phyloP scores from a whole-genome alignment of 2,329 filamentous ascomycete species.

The Aspergillus tanneri region DNA sequence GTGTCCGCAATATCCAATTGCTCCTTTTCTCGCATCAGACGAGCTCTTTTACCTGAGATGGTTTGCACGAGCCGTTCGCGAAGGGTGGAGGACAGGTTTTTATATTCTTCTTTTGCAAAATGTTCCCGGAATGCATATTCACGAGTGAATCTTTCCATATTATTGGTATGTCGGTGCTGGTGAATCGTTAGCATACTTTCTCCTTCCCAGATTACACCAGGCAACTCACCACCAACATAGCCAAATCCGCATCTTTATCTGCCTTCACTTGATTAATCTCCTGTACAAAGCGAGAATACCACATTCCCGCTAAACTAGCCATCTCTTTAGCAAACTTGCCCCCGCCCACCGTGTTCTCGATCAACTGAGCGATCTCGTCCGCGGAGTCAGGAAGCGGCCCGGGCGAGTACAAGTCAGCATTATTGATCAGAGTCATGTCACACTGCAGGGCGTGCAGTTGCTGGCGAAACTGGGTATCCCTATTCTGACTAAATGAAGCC shows the following conservation, averaged over 20 bases:
- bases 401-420: slow-evolving; percentile 75
- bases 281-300: slow-evolving; percentile 81
- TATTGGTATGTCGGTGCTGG: slow-evolving; percentile 59
- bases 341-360: slow-evolving; percentile 55
- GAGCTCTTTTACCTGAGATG: slow-evolving; percentile 57
- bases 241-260: slow-evolving; percentile 78
- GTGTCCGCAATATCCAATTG: slow-evolving; percentile 66
- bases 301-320: slow-evolving; percentile 66
- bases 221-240: slow-evolving; percentile 70
- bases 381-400: slow-evolving; percentile 64
- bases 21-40: slow-evolving; percentile 64
- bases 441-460: slow-evolving; percentile 90
- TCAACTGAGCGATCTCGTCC: slow-evolving; percentile 66
- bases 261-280: slow-evolving; percentile 87
- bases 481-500: slow-evolving; percentile 74
- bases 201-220: no score
- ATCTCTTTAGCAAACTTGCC: slow-evolving; percentile 69
- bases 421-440: slow-evolving; percentile 81
- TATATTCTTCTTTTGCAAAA: slow-evolving; percentile 63
- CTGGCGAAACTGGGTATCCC: slow-evolving; percentile 80
- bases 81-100: slow-evolving; percentile 57
- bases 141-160: slow-evolving; percentile 56
- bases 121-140: slow-evolving; percentile 60
- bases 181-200: slow-evolving; percentile 6
- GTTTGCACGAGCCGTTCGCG: slow-evolving; percentile 61